Conservation (phyloP, 2,329 filamentous ascomycete genomes). For the Nectriaceae sp. region DNA sequence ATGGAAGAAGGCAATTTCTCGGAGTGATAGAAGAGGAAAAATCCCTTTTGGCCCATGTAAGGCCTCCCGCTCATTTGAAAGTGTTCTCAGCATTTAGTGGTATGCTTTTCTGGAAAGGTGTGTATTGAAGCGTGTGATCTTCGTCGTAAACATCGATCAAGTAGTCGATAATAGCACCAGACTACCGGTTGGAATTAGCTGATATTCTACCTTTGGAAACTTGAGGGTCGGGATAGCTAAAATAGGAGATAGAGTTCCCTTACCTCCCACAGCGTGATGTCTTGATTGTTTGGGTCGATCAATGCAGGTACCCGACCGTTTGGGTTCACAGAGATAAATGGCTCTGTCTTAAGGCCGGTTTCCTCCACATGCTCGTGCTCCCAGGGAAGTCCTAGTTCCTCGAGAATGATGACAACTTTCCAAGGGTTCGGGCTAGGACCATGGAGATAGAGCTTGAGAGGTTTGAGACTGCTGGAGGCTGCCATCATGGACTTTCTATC, state of each 20-base stretch:
- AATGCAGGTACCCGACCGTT: constrained; percentile 22
- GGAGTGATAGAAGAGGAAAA: constrained; percentile 22
- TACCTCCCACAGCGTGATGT: constrained; percentile 24
- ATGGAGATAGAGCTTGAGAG: not conserved
- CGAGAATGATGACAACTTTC: not conserved
- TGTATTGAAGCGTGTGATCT: constrained; percentile 12
- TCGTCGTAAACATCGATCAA: constrained; percentile 26
- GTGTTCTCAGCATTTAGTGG: constrained; percentile 16
- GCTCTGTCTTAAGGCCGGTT: constrained; percentile 20
- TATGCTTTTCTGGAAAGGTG: constrained; percentile 11
- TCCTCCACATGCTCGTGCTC: not conserved
- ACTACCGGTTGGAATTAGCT: too few relatives aligned
- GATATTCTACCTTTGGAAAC: not conserved
- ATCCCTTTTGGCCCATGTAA: constrained; percentile 30
- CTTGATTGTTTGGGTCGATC: constrained; percentile 23
- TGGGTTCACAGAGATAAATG: constrained; percentile 24
- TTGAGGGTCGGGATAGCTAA: too few relatives aligned
- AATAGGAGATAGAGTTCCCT: too few relatives aligned
- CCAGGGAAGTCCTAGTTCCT: not conserved
- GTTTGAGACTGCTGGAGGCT: too few relatives aligned
- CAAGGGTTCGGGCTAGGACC: constrained; percentile 2
- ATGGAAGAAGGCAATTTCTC: constrained; percentile 28
- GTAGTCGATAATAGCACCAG: constrained; percentile 27
- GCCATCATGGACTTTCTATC: too few relatives aligned
- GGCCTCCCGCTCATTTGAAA: constrained; percentile 30